Percentiles rank a stretch among this genome's conserved stretches.
These are phyloP conservation scores for Calocybe cyanea DNA, from an alignment of 768 basidiomycete genomes.

Conservation along the genomic window DNA sequence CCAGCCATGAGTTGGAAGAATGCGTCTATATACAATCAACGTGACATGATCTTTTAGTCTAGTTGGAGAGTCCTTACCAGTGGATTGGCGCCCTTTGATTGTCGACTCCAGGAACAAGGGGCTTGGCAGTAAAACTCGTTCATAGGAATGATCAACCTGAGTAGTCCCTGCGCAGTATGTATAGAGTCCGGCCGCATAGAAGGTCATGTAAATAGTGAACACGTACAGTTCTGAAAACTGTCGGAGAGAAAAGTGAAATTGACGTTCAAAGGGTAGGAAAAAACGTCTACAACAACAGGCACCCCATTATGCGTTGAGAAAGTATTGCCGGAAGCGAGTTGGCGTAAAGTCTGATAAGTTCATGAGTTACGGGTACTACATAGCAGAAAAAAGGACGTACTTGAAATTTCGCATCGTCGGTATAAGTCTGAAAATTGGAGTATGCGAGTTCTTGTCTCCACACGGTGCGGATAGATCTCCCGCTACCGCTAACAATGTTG, in stretches of 20 bases:
- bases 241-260: slow-evolving; percentile 36
- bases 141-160: slow-evolving; percentile 66
- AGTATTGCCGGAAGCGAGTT: slow-evolving; percentile 34
- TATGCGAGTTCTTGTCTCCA: slow-evolving; percentile 62
- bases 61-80: slow-evolving; percentile 38
- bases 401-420: slow-evolving; percentile 41
- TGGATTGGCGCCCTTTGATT: slow-evolving; percentile 55
- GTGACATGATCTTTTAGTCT: slow-evolving; percentile 20
- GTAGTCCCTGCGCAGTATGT: slow-evolving; percentile 38
- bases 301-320: slow-evolving; percentile 40
- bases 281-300: slow-evolving; percentile 33
- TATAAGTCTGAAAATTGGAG: slow-evolving; percentile 59
- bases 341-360: slow-evolving; percentile 32
- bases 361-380: slow-evolving; percentile 2
- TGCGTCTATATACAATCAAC: slow-evolving; percentile 35
- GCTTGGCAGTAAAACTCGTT: slow-evolving; percentile 51
- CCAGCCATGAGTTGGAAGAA: slow-evolving; percentile 20
- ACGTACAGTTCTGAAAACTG: slow-evolving; percentile 33
- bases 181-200: not conserved
- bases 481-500: slow-evolving; percentile 59
- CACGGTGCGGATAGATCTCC: slow-evolving; percentile 47
- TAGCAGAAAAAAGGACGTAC: slow-evolving; percentile 16
- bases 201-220: not conserved
- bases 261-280: slow-evolving; percentile 43
- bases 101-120: slow-evolving; percentile 57